Conservation (phyloP, 768 basidiomycete species). For the Termitomyces titanicus region DNA sequence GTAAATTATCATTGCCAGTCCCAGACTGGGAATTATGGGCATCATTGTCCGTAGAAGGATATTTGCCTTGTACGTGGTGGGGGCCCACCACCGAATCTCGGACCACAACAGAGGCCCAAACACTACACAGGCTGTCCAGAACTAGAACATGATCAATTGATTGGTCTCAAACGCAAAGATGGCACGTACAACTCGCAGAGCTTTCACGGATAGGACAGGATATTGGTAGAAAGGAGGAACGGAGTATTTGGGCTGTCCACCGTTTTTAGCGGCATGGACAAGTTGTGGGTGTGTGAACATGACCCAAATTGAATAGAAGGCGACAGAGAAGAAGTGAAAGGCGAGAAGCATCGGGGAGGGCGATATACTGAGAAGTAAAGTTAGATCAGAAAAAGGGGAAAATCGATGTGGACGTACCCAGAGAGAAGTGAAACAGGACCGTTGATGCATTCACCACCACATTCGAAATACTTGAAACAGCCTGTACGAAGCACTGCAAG, state of each 20-base stretch:
- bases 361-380: constrained; percentile 50
- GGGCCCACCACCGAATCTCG: constrained; percentile 75
- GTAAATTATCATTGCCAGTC: constrained; percentile 3
- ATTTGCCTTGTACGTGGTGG: constrained; percentile 10
- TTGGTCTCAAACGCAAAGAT: neutral
- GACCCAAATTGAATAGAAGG: constrained; percentile 90
- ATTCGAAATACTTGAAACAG: constrained; percentile 97
- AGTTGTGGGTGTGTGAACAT: constrained; percentile 62
- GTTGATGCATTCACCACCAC: constrained; percentile 82
- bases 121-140: constrained; percentile 90
- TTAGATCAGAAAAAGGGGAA: neutral
- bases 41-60: neutral
- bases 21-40: constrained; percentile 1
- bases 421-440: constrained; percentile 90
- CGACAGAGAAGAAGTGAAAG: constrained; percentile 93
- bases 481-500: constrained; percentile 69
- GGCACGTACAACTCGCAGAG: constrained; percentile 64
- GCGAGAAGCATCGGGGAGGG: constrained; percentile 80
- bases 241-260: constrained; percentile 23
- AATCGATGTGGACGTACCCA: constrained; percentile 49
- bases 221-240: constrained; percentile 57
- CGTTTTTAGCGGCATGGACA: constrained; percentile 29
- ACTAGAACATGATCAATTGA: constrained; percentile 37
- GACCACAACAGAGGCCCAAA: constrained; percentile 86
- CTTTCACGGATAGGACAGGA: constrained; percentile 60